Conservation (phyloP, 2,329 filamentous ascomycete species). For the Sporothrix euskadiensis region DNA sequence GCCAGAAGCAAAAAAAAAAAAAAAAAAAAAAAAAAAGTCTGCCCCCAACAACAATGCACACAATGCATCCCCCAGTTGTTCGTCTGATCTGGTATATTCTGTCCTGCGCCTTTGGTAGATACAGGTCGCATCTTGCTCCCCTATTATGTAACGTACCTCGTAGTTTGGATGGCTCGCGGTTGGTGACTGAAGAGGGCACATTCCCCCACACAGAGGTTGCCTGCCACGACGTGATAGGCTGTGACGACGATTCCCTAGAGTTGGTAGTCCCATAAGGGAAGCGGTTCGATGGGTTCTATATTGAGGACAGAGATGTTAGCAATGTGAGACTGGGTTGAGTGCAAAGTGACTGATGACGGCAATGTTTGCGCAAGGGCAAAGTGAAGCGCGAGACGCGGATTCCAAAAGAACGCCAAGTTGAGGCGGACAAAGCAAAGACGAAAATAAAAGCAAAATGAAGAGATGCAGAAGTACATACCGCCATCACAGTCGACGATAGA, state of each 20-base stretch:
- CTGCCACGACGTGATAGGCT: conserved; percentile 48
- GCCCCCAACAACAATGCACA: no score
- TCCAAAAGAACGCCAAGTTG: background rate
- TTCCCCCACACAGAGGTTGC: conserved; percentile 54
- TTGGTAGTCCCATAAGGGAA: conserved; percentile 30
- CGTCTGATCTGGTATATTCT: background rate
- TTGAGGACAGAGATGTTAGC: background rate
- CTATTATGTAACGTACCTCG: conserved; percentile 48
- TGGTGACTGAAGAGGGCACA: conserved; percentile 38
- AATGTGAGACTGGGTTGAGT: background rate
- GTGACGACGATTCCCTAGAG: conserved; percentile 39
- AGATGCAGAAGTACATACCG: background rate
- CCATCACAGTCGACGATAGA: conserved; percentile 8
- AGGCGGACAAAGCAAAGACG: background rate
- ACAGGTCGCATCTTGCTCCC: background rate
- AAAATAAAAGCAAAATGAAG: no score
- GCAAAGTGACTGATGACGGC: background rate
- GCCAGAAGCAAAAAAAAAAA: no score
- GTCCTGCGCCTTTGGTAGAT: background rate
- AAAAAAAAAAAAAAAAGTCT: no score
- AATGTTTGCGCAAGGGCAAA: background rate
- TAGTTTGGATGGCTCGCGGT: conserved; percentile 47
- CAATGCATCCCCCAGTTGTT: background rate
- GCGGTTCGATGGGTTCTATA: conserved; percentile 22
- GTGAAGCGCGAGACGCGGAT: background rate